Percentiles rank a stretch among this genome's conserved stretches.
phyloP scores from a whole-genome alignment of 1,139 yeast species.

The Pichia sp. region DNA sequence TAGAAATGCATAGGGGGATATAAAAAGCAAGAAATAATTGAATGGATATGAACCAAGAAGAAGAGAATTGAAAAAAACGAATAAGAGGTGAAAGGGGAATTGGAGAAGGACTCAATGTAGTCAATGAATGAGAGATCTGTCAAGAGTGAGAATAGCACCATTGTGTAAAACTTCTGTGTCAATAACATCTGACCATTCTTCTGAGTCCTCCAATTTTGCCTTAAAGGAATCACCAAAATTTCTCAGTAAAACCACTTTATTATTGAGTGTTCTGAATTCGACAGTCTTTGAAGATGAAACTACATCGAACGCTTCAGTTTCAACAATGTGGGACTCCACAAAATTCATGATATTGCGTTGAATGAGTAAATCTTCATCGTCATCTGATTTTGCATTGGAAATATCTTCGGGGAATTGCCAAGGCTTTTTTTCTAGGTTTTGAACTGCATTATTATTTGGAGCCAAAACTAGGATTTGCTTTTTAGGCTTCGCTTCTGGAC shows the following conservation, averaged over 20 bases:
- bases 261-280: conserved; percentile 33
- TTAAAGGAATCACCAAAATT: conserved; percentile 36
- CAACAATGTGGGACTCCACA: conserved; percentile 47
- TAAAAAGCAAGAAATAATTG: background rate
- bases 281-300: conserved; percentile 22
- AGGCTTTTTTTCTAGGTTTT: conserved; percentile 38
- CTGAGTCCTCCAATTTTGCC: conserved; percentile 29
- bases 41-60: background rate
- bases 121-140: conserved; percentile 32
- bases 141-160: conserved; percentile 51
- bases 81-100: background rate
- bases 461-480: conserved; percentile 44
- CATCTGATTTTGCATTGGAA: conserved; percentile 26
- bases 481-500: conserved; percentile 12
- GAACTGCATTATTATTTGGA: conserved; percentile 52
- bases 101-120: background rate
- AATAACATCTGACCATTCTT: conserved; percentile 35
- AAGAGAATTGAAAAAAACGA: background rate
- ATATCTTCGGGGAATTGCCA: conserved; percentile 55
- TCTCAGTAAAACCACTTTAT: conserved; percentile 37
- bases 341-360: conserved; percentile 42
- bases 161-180: conserved; percentile 44
- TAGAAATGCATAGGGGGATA: background rate
- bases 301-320: conserved; percentile 22
- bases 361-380: conserved; percentile 32